Conservation (phyloP, 2,329 filamentous ascomycete species). For the Cladosporium sphaerospermum region DNA sequence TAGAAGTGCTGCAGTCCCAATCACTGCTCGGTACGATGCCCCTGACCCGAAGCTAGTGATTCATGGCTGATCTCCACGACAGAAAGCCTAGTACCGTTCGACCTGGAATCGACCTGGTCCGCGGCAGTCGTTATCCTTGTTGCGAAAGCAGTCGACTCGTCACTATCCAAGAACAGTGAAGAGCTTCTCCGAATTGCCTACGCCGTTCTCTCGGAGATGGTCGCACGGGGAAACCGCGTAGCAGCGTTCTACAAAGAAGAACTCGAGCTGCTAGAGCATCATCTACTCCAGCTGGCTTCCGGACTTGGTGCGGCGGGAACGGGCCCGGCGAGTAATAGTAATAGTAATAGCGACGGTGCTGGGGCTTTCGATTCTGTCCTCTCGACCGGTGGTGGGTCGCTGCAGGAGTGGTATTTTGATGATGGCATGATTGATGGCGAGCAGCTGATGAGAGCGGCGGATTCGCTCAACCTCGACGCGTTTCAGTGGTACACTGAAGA, state of each 20-base stretch:
- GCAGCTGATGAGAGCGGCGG: constrained; percentile 63
- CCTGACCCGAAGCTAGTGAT: constrained; percentile 2
- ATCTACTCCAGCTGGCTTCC: constrained; percentile 2
- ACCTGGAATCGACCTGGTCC: constrained; percentile 20
- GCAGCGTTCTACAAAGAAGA: constrained; percentile 18
- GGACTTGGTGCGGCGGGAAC: constrained; percentile 1
- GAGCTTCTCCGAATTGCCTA: constrained; percentile 14
- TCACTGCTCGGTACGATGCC: constrained; percentile 10
- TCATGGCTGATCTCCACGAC: background rate
- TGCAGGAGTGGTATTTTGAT: constrained; percentile 11
- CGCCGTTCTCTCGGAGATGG: constrained; percentile 19
- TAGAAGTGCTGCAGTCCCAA: constrained; percentile 11
- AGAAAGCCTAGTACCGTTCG: constrained; percentile 21
- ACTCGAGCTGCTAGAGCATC: constrained; percentile 15
- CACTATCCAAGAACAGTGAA: constrained; percentile 14
- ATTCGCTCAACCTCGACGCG: constrained; percentile 61
- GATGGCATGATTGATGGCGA: constrained; percentile 8
- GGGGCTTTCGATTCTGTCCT: constrained; percentile 2
- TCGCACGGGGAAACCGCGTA: constrained; percentile 17
- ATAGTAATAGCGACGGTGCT: background rate
- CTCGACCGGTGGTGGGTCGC: background rate
- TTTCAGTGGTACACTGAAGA: constrained; percentile 9
- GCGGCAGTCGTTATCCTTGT: constrained; percentile 17
- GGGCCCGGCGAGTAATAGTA: constrained; percentile 2
- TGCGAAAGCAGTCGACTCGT: constrained; percentile 17